Base-by-base conservation (phyloP, 2,329 filamentous ascomycete genomes). In the Ilyonectria robusta region DNA sequence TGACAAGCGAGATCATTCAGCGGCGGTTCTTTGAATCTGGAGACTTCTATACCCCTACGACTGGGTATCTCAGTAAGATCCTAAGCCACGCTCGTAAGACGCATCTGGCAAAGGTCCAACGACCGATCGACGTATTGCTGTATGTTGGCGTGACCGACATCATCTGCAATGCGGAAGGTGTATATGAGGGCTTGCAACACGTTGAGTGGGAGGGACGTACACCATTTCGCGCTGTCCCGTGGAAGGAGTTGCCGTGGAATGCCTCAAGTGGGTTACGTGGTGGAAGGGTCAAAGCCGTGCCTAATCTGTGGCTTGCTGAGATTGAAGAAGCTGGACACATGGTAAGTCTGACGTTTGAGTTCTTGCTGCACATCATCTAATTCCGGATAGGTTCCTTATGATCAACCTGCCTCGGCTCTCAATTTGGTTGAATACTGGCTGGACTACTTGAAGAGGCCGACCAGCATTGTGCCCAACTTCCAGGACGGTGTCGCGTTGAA, bases 61-160 rank as follows among this genome's bases (percentile, higher is more conserved):
- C 31, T 33, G 31, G 31, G 2, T 9, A 33, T 33, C 31, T 33
- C 31, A 11, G 31, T 2, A 33, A 33, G 31, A 33, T 33, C 31
- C 31, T 33, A 11, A 11, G 31, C 7, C 31, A 33, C 11, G 31
- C 31, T 33, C 31, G 31, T 2, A 33, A 33, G 31, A 9, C 11
- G 31, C 8, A 9, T 11, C 31, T 33, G 31, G 31, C 8, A 10
- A 33, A 33, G 31, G 11, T 9, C 8, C 8, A 33, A 11, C 8
- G 31, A 4, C 37, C 54, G 2, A 13, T 57, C 13, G 54, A 57
- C n/a, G 54, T 57, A 6, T 21, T 57, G 35, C 26, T 44, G 4
- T 57, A 57, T 46, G 54, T 26, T 6, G 54, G 54, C 4, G 54
- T 57, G 10, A n/a, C 54, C 15, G 54, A 57, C 37, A 57, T 57